Evolutionary conservation across 2,329 filamentous ascomycete genomes (phyloP), one percentile per base, ranked within the genome.

Genomic region (Fusarium poae): DNA sequence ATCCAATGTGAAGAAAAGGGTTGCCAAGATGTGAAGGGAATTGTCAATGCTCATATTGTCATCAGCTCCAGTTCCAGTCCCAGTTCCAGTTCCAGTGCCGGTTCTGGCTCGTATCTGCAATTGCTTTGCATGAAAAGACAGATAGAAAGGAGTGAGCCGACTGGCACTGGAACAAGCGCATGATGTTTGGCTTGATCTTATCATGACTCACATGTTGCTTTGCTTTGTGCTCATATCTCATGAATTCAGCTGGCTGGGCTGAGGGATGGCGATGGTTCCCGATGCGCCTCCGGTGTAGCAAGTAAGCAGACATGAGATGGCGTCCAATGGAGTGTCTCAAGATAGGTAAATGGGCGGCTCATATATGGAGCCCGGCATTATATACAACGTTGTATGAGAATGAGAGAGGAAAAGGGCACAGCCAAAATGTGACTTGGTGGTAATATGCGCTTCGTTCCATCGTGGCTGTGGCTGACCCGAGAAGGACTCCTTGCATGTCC

Each of bases 381-480:
- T 45, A 51, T 66, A 65, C 60, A 68, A 68, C 60, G 65, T 66
- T 69, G 65, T 68, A 53, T 48, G 32, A 37, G 25, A 29, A 29
- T 20, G 18, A 49, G 45, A 27, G 21, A 45, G 42, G 20, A 44
- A 16, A 23, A 59, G 25, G 27, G 23, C n/a, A 51, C 23, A 27
- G 18, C 21, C 37, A 25, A 44, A 40, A 35, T 4, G 42, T 23
- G 12, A 50, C 13, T 32, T 50, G 11, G 35, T 27, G 13, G 44
- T 62, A 20, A 39, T 57, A 40, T 29, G 61, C 35, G 53, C 64
- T 60, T 43, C 39, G 53, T 37, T 48, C 46, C 43, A 53, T 67
- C 21, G 70, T 67, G 70, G 65, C 58, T 72, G 70, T 67, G 70
- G 67, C 53, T 72, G 55, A 60, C 30, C 48, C 42, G 27, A 64